A percentile compares a stretch with the other conserved stretches of the same genome.
Evolutionary conservation across 23 red algal species (phyloP).

Genomic region (Gracilaria domingensis): DNA sequence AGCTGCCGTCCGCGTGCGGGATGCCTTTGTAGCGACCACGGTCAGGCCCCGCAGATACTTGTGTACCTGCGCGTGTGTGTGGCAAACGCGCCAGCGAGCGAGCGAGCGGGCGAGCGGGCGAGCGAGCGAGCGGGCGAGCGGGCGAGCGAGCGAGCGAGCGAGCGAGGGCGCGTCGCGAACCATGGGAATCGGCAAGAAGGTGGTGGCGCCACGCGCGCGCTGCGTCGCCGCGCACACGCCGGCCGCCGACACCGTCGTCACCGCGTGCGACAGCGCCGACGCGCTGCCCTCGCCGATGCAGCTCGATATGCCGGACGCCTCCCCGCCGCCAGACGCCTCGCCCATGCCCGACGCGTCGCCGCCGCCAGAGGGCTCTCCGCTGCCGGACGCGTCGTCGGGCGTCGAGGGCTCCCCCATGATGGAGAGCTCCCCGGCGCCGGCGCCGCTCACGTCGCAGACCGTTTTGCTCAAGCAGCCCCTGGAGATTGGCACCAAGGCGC

Average conservation of each 20-base stretch:
- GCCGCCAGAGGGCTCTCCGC: not conserved
- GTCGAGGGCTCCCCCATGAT: not conserved
- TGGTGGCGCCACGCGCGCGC: not conserved
- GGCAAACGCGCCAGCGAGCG: too few relatives aligned
- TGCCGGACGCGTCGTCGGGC: too few relatives aligned
- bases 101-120: too few relatives aligned
- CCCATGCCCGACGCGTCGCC: not conserved
- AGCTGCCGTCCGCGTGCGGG: too few relatives aligned
- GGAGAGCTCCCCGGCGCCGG: not conserved
- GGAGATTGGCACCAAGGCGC: slow-evolving; percentile 77
- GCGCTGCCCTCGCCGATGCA: not conserved
- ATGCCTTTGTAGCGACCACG: too few relatives aligned
- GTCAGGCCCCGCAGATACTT: too few relatives aligned
- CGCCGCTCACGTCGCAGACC: not conserved
- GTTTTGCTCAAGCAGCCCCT: slow-evolving; percentile 70
- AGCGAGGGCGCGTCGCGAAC: too few relatives aligned
- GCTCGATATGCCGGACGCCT: not conserved
- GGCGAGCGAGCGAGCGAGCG: too few relatives aligned
- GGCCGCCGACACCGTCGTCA: too few relatives aligned
- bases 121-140: too few relatives aligned
- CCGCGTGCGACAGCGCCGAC: not conserved
- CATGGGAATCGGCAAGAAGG: not conserved
- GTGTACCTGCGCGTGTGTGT: too few relatives aligned
- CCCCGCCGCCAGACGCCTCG: not conserved
- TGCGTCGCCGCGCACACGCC: not conserved